A percentile compares a stretch with the other conserved stretches of the same genome.
Conservation (phyloP, 345 rosid genomes). For the Eucalyptus erythrocorys region DNA sequence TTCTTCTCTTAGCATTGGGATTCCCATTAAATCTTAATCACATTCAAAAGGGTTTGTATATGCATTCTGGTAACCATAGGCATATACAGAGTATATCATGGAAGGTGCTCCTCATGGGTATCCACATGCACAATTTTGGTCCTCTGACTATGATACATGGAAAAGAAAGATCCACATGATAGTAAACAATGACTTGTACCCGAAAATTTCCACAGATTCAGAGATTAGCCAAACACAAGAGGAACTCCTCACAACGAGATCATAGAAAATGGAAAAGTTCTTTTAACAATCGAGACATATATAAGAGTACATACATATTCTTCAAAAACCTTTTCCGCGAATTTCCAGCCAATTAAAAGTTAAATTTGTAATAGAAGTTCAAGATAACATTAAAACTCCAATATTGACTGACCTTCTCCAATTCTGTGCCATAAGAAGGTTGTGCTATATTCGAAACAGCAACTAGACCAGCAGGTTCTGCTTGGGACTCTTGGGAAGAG, state of each 20-base stretch:
- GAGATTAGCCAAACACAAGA: neutral
- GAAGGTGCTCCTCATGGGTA: too few relatives aligned
- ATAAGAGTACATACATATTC: neutral
- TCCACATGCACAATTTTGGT: too few relatives aligned
- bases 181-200: neutral
- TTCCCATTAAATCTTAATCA: neutral
- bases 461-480: conserved; percentile 10
- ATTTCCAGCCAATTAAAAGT: neutral
- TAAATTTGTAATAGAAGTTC: neutral
- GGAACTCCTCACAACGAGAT: neutral
- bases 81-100: too few relatives aligned
- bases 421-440: conserved; percentile 1
- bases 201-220: neutral
- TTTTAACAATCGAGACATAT: neutral
- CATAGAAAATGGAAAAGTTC: neutral
- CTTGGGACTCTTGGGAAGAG: neutral
- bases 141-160: too few relatives aligned
- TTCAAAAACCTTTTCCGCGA: neutral
- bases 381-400: neutral
- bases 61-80: neutral
- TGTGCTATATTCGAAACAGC: conserved; percentile 4
- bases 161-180: neutral
- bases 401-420: conserved; percentile 10
- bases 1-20: too few relatives aligned
- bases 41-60: neutral